Evolutionary conservation across 257 asterid species (phyloP).

Genomic region (Lycium ferocissimum): DNA sequence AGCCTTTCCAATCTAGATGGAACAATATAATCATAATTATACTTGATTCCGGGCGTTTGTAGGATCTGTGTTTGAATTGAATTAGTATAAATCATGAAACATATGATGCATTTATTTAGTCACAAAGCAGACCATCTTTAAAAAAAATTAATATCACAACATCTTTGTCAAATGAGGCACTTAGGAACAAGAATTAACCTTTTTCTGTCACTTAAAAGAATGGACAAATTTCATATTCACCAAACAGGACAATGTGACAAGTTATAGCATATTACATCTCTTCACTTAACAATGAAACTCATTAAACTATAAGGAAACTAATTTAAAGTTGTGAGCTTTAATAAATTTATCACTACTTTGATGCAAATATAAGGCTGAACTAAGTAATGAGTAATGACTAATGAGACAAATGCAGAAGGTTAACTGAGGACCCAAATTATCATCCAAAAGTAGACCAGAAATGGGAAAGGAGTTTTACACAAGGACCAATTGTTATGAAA

Average conservation of each 20-base stretch:
- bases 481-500: too few relatives aligned
- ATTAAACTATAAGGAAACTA: slow-evolving; percentile 14
- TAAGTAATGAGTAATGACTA: too few relatives aligned
- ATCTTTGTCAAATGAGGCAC: not conserved
- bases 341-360: too few relatives aligned
- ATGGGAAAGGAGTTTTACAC: too few relatives aligned
- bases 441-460: too few relatives aligned
- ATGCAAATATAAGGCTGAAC: too few relatives aligned
- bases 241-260: slow-evolving; percentile 9
- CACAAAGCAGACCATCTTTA: not conserved
- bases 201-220: too few relatives aligned
- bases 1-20: slow-evolving; percentile 78
- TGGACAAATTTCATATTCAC: not conserved
- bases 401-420: too few relatives aligned
- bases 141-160: not conserved
- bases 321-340: not conserved
- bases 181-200: not conserved
- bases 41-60: slow-evolving; percentile 47
- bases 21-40: slow-evolving; percentile 42
- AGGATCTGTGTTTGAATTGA: slow-evolving; percentile 35
- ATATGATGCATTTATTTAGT: slow-evolving; percentile 7
- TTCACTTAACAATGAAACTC: not conserved
- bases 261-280: not conserved
- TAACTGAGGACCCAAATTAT: too few relatives aligned
- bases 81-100: not conserved